Percentiles rank a stretch among this genome's conserved stretches.
Conservation (phyloP, 257 asterid genomes). For the Verbascum thapsus region DNA sequence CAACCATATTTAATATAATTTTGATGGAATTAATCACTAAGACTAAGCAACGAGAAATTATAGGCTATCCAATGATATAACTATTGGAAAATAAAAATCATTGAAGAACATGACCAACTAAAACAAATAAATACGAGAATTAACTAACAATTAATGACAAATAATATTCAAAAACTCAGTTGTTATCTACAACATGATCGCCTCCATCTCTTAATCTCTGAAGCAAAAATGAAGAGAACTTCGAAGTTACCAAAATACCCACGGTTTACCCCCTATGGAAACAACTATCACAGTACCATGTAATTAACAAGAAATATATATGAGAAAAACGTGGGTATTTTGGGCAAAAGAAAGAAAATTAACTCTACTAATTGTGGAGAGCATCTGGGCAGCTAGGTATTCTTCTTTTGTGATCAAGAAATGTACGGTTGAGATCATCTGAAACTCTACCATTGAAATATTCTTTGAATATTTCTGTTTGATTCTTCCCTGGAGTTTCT, state of each 20-base stretch:
- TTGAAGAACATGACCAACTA: background rate
- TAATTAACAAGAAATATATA: conserved; percentile 18
- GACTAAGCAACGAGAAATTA: too few species aligned
- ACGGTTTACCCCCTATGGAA: conserved; percentile 55
- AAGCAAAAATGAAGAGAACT: conserved; percentile 27
- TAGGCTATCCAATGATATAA: too few species aligned
- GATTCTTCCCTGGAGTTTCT: conserved; percentile 31
- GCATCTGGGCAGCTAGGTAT: conserved; percentile 96
- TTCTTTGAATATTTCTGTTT: conserved; percentile 47
- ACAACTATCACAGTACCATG: background rate
- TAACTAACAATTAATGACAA: background rate
- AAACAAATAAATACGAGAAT: background rate
- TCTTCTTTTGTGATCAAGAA: conserved; percentile 59
- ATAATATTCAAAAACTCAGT: conserved; percentile 19
- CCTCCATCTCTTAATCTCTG: conserved; percentile 29
- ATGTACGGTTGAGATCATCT: conserved; percentile 35
- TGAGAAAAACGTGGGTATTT: conserved; percentile 88
- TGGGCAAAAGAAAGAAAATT: conserved; percentile 37
- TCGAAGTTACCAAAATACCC: conserved; percentile 78
- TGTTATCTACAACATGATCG: conserved; percentile 34
- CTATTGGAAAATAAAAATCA: background rate
- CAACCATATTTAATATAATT: too few species aligned
- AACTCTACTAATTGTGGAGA: conserved; percentile 68
- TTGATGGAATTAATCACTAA: too few species aligned
- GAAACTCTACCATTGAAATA: conserved; percentile 48